Conservation (phyloP, 208 protist genomes). For the Porcisia hertigi region DNA sequence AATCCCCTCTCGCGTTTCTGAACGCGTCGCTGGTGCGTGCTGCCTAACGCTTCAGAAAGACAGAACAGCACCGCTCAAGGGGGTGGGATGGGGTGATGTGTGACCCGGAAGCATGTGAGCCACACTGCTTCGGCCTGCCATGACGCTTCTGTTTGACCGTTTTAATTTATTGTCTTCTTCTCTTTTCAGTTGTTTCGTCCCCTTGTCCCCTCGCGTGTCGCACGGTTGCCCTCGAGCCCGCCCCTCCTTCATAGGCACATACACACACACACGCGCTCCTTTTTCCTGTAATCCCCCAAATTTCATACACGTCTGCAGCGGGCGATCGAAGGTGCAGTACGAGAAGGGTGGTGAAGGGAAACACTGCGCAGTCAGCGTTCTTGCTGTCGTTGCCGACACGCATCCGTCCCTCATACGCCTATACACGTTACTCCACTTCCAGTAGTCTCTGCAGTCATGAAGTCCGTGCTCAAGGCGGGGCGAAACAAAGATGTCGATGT, state of each 20-base stretch:
- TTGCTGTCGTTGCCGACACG: background rate
- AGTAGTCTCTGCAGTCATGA: conserved; percentile 25
- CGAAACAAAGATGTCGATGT: conserved; percentile 68
- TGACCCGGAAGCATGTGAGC: background rate
- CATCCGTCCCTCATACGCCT: background rate
- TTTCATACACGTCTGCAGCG: background rate
- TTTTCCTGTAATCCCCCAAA: background rate
- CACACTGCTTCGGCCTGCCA: background rate
- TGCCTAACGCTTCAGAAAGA: background rate
- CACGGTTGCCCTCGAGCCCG: background rate
- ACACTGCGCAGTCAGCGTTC: background rate
- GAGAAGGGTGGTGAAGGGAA: background rate
- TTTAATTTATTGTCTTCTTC: background rate
- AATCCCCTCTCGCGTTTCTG: too few relatives aligned
- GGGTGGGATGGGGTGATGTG: background rate
- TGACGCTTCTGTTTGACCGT: background rate
- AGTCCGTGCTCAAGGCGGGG: conserved; percentile 59
- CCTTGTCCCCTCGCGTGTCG: background rate
- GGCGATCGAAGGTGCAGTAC: too few relatives aligned
- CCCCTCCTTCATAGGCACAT: background rate
- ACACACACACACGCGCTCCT: background rate
- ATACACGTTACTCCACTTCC: background rate
- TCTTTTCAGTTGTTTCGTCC: background rate
- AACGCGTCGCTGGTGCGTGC: background rate
- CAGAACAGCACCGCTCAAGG: background rate